phyloP scores from a whole-genome alignment of 192 early-diverging fungal genomes.

The Gonapodya prolifera region DNA sequence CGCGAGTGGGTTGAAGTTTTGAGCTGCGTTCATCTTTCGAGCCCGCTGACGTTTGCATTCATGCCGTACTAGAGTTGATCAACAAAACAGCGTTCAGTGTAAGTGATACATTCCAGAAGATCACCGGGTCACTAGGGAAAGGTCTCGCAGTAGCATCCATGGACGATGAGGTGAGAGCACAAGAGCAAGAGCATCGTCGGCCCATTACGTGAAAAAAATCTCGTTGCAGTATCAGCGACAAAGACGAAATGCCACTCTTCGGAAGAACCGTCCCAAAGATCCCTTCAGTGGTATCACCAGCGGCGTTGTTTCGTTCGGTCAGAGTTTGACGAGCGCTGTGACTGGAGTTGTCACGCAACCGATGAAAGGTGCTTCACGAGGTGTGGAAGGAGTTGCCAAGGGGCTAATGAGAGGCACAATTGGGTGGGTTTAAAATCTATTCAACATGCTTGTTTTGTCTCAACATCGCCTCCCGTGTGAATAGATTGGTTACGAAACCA shows the following conservation, averaged over 20 bases:
- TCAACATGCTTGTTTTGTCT: slow-evolving; percentile 1
- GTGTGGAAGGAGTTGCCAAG: slow-evolving; percentile 86
- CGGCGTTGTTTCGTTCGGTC: neutral
- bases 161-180: slow-evolving; percentile 48
- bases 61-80: slow-evolving; percentile 54
- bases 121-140: slow-evolving; percentile 94
- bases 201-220: no score
- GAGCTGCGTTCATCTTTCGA: slow-evolving; percentile 20
- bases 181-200: neutral
- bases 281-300: neutral
- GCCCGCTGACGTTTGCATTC: slow-evolving; percentile 84
- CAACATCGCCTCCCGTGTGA: neutral
- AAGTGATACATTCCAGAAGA: slow-evolving; percentile 85
- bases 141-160: slow-evolving; percentile 89
- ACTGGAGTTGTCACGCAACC: slow-evolving; percentile 35
- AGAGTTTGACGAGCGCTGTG: neutral
- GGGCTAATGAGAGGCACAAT: slow-evolving; percentile 90
- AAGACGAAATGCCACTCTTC: neutral
- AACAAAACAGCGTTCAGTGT: slow-evolving; percentile 96
- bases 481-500: slow-evolving; percentile 81
- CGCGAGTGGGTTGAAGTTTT: neutral
- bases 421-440: slow-evolving; percentile 36
- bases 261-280: neutral
- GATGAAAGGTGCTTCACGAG: slow-evolving; percentile 73
- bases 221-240: neutral